Base-by-base conservation (phyloP, 169 alveolate genomes). In the Cryptosporidium bovis region DNA sequence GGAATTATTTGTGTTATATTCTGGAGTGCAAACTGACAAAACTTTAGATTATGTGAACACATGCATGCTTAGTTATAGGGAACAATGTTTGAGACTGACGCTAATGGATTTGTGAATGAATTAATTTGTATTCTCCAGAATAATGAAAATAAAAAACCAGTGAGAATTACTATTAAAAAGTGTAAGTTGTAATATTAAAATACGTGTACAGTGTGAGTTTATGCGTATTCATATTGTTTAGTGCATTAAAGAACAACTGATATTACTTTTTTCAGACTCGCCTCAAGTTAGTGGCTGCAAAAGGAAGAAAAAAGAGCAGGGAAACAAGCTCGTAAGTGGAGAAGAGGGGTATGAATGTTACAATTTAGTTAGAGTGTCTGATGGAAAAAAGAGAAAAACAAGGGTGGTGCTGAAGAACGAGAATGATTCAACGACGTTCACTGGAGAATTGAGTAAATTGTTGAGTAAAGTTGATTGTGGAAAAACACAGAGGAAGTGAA, bases 271-370 rank as follows among this genome's bases (percentile, higher is more conserved):
- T 16, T 77, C 36, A 77, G 87, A 77, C 50, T 77, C 13, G 58
- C 71, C 87, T 60, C 77, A 77, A 8, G 44, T 77, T 44, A 77
- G 44, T 4, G 87, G 87, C 1, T 77, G 87, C 13, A 77, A 44
- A 44, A 77, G 27, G 8, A 77, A 77, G 29, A 53, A 71, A 1
- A 77, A 34, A 33, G 60, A 16, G 15, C 24, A 46, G 31, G 87
- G 56, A 27, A 46, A n/a, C 20, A 34, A 77, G 27, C 24, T 34
- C 31, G 15, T 20, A 16, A 2, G 29, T 71, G 58, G 34, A 1
- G 56, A 33, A 2, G 69, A 60, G 7, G 18, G 20, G 8, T n/a
- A 24, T 27, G 65, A 77, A 13, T 40, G 29, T 62, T 20, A 60
- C 50, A 33, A 44, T 20, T 62, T 77, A 64, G 64, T 60, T 16